phyloP scores from a whole-genome alignment of 371 early-diverging fungal species.

The Mucor plumbeus region DNA sequence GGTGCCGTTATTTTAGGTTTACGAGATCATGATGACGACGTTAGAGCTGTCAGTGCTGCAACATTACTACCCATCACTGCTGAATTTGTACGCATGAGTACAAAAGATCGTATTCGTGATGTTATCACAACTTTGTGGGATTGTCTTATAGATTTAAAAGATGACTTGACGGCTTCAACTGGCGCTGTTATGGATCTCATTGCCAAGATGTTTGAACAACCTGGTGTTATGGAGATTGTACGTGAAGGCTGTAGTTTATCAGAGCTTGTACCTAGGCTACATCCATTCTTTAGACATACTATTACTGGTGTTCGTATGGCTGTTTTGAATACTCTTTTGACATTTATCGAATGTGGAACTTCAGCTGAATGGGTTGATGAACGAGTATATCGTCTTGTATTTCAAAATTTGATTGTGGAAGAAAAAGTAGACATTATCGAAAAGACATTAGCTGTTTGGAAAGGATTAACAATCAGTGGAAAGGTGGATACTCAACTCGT shows the following conservation, averaged over 20 bases:
- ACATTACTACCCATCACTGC: slow-evolving; percentile 90
- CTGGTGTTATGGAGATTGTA: slow-evolving; percentile 65
- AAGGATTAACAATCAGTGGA: slow-evolving; percentile 50
- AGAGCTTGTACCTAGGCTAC: slow-evolving; percentile 82
- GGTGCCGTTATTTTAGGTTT: slow-evolving; percentile 64
- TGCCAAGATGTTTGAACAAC: slow-evolving; percentile 78
- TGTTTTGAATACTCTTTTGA: slow-evolving; percentile 79
- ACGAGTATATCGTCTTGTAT: slow-evolving; percentile 77
- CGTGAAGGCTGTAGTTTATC: slow-evolving; percentile 57
- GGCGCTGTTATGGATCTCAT: slow-evolving; percentile 93
- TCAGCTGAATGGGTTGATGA: slow-evolving; percentile 79
- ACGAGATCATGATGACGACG: slow-evolving; percentile 90
- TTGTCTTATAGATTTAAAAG: slow-evolving; percentile 80
- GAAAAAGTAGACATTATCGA: slow-evolving; percentile 73
- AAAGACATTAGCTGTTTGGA: slow-evolving; percentile 77
- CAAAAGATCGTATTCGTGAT: slow-evolving; percentile 65
- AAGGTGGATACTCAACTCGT: slow-evolving; percentile 42
- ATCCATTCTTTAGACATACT: slow-evolving; percentile 94
- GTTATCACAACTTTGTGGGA: slow-evolving; percentile 87
- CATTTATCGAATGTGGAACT: slow-evolving; percentile 75
- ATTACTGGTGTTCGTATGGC: slow-evolving; percentile 87
- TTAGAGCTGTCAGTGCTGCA: slow-evolving; percentile 90
- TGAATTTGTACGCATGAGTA: slow-evolving; percentile 69
- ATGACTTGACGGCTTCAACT: slow-evolving; percentile 93
- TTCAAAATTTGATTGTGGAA: slow-evolving; percentile 93